A percentile compares a stretch with the other conserved stretches of the same genome.
These are phyloP conservation scores for Amanita brunnescens DNA, from an alignment of 768 basidiomycete species.

Conservation along the genomic window DNA sequence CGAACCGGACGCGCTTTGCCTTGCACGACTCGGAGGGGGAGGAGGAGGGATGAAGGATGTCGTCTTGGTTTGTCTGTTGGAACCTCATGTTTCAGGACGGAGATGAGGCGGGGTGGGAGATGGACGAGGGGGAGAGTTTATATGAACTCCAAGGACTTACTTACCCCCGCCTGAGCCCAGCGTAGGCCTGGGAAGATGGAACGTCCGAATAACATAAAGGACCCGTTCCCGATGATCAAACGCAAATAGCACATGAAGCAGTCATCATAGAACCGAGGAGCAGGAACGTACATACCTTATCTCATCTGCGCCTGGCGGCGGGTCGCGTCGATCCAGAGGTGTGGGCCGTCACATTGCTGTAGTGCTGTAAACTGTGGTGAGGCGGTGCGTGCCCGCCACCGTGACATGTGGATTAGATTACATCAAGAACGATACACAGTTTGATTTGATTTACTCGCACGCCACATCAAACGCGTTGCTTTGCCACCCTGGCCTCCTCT, in stretches of 20 bases:
- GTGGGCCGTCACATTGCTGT: background rate
- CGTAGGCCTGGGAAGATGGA: too few relatives aligned
- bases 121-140: too few relatives aligned
- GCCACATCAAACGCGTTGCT: slow-evolving; percentile 37
- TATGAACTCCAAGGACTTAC: too few relatives aligned
- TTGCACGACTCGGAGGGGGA: background rate
- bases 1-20: slow-evolving; percentile 1
- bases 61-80: background rate
- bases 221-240: too few relatives aligned
- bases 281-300: background rate
- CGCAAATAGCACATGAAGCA: background rate
- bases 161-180: too few relatives aligned
- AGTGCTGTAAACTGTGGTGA: background rate
- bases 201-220: too few relatives aligned
- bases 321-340: background rate
- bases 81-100: too few relatives aligned
- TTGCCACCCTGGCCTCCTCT: slow-evolving; percentile 34
- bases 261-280: background rate
- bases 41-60: background rate
- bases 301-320: background rate
- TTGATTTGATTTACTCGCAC: background rate
- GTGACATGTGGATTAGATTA: background rate
- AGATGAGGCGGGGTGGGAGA: too few relatives aligned
- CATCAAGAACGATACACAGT: background rate
- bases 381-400: background rate